Evolutionary conservation across 2,329 filamentous ascomycete species (phyloP).

Genomic region (Fusarium albosuccineum): DNA sequence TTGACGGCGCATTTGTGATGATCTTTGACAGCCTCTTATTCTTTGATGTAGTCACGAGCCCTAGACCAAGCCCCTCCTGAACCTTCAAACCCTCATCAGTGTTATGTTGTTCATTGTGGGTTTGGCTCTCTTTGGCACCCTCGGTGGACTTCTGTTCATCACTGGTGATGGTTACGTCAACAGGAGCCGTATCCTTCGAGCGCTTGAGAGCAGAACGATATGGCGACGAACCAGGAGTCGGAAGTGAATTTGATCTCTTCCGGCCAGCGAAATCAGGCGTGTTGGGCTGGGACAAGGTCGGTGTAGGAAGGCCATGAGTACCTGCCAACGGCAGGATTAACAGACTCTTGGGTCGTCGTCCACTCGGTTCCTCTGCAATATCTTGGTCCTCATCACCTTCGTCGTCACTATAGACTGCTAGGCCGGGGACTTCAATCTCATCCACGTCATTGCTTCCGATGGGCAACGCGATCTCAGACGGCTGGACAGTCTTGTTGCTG

Average conservation of each 20-base stretch:
- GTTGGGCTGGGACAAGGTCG: slow-evolving; percentile 51
- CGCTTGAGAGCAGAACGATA: slow-evolving; percentile 34
- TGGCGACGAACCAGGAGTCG: slow-evolving; percentile 42
- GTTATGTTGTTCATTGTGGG: slow-evolving; percentile 7
- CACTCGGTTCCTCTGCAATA: slow-evolving; percentile 45
- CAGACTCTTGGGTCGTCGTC: slow-evolving; percentile 62
- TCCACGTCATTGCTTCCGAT: slow-evolving; percentile 75
- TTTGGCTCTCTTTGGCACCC: slow-evolving; percentile 19
- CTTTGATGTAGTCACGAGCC: slow-evolving; percentile 23
- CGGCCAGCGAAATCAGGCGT: slow-evolving; percentile 52
- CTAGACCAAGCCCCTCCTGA: slow-evolving; percentile 20
- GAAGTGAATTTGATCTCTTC: slow-evolving; percentile 49
- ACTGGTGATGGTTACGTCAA: slow-evolving; percentile 6
- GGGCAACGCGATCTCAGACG: slow-evolving; percentile 73
- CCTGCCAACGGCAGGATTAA: slow-evolving; percentile 39
- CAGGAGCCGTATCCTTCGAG: slow-evolving; percentile 21
- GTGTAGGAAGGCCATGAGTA: slow-evolving; percentile 49
- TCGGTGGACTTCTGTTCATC: slow-evolving; percentile 21
- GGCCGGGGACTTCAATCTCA: slow-evolving; percentile 84
- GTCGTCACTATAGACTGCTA: slow-evolving; percentile 73
- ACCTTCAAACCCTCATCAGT: slow-evolving; percentile 16
- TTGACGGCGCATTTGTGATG: slow-evolving; percentile 31
- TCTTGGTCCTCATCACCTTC: slow-evolving; percentile 63
- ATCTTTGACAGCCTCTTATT: slow-evolving; percentile 44
- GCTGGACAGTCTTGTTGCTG: slow-evolving; percentile 49